These are phyloP conservation scores for Chlorella sp. DNA, from an alignment of 139 green algal species.

Conservation along the genomic window DNA sequence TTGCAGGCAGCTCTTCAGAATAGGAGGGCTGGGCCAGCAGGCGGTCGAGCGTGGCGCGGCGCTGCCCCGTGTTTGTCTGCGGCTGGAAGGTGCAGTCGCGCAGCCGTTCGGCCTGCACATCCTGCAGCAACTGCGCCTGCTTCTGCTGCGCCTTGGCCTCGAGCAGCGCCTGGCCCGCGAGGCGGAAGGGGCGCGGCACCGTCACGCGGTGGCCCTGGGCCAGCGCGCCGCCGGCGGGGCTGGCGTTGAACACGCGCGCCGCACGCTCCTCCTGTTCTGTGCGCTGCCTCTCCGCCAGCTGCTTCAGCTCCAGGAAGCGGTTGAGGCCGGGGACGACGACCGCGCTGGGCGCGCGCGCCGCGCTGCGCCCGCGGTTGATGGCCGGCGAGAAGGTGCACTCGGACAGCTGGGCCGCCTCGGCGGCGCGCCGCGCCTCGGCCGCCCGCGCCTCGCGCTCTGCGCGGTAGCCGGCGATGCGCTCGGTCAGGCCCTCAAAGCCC, in stretches of 20 bases:
- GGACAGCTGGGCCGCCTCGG: background rate
- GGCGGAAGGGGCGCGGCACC: conserved; percentile 41
- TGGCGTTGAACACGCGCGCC: conserved; percentile 17
- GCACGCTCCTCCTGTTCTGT: conserved; percentile 24
- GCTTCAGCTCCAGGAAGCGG: conserved; percentile 29
- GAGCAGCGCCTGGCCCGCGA: conserved; percentile 15
- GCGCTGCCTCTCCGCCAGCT: conserved; percentile 23
- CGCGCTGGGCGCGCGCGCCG: conserved; percentile 15
- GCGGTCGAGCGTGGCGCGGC: too few species aligned
- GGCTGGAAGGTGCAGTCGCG: conserved; percentile 48
- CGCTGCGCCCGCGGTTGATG: conserved; percentile 7
- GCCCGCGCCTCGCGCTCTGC: conserved; percentile 6
- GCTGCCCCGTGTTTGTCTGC: conserved; percentile 49
- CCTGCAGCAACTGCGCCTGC: conserved; percentile 9
- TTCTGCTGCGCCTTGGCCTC: conserved; percentile 24
- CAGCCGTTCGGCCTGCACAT: conserved; percentile 2
- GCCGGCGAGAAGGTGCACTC: conserved; percentile 31
- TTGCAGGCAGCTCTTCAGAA: too few species aligned
- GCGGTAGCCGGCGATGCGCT: conserved; percentile 15
- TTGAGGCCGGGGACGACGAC: conserved; percentile 33
- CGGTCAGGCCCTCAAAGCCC: conserved; percentile 18
- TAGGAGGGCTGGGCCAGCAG: too few species aligned
- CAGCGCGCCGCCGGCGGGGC: conserved; percentile 22
- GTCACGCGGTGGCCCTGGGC: conserved; percentile 13
- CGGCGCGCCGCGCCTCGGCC: background rate